Evolutionary conservation across 2,329 filamentous ascomycete species (phyloP), one percentile per base, ranked within the genome.

Genomic region (Pseudocercospora pini-densiflorae): DNA sequence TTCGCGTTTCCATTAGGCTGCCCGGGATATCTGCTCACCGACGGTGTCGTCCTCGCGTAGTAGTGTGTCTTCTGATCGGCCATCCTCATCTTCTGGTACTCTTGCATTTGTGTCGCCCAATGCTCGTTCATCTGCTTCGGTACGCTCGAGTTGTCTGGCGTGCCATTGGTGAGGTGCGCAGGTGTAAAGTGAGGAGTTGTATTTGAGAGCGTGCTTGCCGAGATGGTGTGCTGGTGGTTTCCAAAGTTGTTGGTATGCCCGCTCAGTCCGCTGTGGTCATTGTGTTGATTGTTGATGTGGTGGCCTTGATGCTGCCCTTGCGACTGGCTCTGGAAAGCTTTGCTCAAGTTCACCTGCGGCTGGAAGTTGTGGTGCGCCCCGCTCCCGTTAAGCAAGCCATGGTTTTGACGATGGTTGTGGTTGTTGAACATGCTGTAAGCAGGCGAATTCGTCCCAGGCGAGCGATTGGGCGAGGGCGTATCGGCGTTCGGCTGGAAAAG

Each of bases 91-190:
- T 71, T 74, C 36, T 71, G 63, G 61, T 76, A 76, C 58, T 77
- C 75, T 45, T 91, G 89, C 70, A 97, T 81, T 81, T 99, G 95
- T 76, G 95, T 90, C 70, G 90, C 89, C 94, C 94, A 98, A 79
- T 97, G 91, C 70, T 88, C 86, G 70, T 84, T 88, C 71, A 85
- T 83, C n/a, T 85, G 83, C 68, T 88, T 87, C 69, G 82, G 84
- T 27, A 86, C 77, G 7, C 67, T 63, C 27, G 65, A 68, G 67
- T 84, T 86, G 70, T 88, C 85, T 6, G 86, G 83, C 8, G 85
- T 86, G 47, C 87, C 55, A 75, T 89, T 89, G 64, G 88, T 86
- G 55, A 89, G 77, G 72, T 88, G 86, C 63, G 81, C 82, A 31
- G 84, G 82, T 43, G 85, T 85, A 70, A 89, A 89, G 74, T 89